phyloP scores from a whole-genome alignment of 768 basidiomycete genomes.

The Auriscalpium orientale region DNA sequence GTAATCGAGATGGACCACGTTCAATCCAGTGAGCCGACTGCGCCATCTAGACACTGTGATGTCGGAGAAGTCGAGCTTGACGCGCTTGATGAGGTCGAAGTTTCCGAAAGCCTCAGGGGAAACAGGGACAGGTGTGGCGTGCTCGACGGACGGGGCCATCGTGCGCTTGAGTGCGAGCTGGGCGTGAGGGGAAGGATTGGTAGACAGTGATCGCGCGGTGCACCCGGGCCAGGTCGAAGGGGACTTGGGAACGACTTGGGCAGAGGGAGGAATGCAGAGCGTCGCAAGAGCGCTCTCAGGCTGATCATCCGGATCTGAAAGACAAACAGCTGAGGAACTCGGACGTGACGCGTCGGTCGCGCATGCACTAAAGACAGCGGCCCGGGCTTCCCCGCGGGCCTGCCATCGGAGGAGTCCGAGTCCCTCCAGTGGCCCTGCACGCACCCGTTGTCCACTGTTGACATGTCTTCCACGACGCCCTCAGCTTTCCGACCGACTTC shows the following conservation, averaged over 20 bases:
- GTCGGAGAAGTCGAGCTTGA: slow-evolving; percentile 75
- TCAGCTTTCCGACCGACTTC: slow-evolving; percentile 33
- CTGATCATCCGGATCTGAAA: background rate
- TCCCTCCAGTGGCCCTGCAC: background rate
- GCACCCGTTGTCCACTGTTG: background rate
- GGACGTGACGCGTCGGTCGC: background rate
- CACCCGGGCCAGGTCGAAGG: background rate
- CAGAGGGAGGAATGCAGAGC: background rate
- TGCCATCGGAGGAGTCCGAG: too few species aligned
- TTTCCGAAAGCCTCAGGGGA: slow-evolving; percentile 48
- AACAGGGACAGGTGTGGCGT: background rate
- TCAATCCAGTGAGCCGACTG: slow-evolving; percentile 81
- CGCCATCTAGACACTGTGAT: slow-evolving; percentile 83
- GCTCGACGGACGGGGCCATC: slow-evolving; percentile 7
- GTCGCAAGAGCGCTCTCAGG: background rate
- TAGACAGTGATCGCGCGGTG: slow-evolving; percentile 1
- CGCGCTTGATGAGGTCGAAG: slow-evolving; percentile 73
- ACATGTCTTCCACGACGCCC: slow-evolving; percentile 2
- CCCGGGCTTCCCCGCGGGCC: too few species aligned
- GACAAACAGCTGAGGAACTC: background rate
- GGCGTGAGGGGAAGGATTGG: background rate
- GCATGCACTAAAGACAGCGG: background rate
- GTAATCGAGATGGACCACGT: slow-evolving; percentile 85
- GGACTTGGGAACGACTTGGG: background rate
- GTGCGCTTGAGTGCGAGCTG: background rate